Evolutionary conservation across 2,329 filamentous ascomycete species (phyloP), one percentile per base, ranked within the genome.

Genomic region (Emmonsiellopsis sp.): DNA sequence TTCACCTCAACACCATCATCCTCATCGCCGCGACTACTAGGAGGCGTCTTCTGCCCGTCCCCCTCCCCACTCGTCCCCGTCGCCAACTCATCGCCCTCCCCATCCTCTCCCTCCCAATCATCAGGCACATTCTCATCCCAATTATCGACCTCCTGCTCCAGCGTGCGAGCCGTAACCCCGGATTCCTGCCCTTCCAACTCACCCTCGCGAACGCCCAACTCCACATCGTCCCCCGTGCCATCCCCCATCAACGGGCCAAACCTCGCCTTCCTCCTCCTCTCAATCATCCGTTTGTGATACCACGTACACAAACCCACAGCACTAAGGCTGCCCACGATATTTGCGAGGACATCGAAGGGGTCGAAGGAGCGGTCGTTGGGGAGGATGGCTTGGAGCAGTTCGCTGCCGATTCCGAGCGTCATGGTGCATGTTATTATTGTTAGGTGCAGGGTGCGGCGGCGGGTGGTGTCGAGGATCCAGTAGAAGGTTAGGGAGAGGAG

Each of bases 211-310:
- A 52, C 37, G 10, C 55, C 56, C 27, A 58, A 50, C 42, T 58
- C 57, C 37, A 57, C 53, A 53, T 58, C 70, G 10, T 74, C 77
- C 1, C 62, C 72, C 42, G 65, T 64, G 14, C 68, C 69, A 21
- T 72, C 74, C 5, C 69, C 68, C 33, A 86, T 80, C 5, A 94
- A 79, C 6, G 81, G 78, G 51, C 80, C 94, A 50, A 81, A 81
- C 64, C 87, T 87, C 53, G 82, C 82, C 63, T 82, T 76, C 56
- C 91, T 80, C 67, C 87, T 88, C 57, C 93, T 80, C 70, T 97
- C 92, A 40, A 97, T 75, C 90, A 97, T 97, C 55, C 93, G 85
- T 65, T 87, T 86, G 72, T 98, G 93, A 68, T 98, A 98, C 87
- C 88, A 92, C 54, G 83, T 85, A 67, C 88, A 94, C 17, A 95